Conservation (phyloP, 352 stramenopile species). For the Ophiocytium majus region DNA sequence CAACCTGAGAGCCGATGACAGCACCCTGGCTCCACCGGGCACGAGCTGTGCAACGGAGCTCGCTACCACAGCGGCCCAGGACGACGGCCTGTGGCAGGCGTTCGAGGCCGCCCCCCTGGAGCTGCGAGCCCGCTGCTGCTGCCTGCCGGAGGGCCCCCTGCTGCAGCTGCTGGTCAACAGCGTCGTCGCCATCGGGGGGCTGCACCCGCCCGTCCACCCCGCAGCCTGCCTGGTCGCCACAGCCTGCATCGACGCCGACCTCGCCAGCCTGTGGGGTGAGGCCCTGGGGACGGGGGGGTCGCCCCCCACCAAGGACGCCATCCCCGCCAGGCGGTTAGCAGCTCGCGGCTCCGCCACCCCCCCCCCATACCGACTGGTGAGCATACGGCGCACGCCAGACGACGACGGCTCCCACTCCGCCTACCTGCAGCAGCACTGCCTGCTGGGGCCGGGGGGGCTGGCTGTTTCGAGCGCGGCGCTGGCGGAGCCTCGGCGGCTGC, state of each 20-base stretch:
- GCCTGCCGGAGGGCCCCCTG: neutral
- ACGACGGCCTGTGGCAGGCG: neutral
- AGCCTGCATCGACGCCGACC: neutral
- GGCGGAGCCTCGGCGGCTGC: neutral
- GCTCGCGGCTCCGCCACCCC: too few relatives aligned
- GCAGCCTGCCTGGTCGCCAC: neutral
- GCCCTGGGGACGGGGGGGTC: too few relatives aligned
- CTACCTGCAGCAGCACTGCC: neutral
- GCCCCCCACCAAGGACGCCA: too few relatives aligned
- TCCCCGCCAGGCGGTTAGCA: too few relatives aligned
- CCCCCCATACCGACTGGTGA: too few relatives aligned
- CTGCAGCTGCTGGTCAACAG: neutral
- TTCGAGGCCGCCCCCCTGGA: neutral
- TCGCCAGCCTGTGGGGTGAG: too few relatives aligned
- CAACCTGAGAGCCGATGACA: too few relatives aligned
- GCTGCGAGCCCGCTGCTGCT: neutral
- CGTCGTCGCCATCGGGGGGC: neutral
- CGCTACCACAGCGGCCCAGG: too few relatives aligned
- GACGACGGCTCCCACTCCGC: neutral
- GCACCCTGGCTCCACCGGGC: too few relatives aligned
- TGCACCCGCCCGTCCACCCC: too few relatives aligned
- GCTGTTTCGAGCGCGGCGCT: neutral
- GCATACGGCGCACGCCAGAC: too few relatives aligned
- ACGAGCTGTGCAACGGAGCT: too few relatives aligned
- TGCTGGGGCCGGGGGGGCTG: neutral